Evolutionary conservation across 78 protist genomes (phyloP), one percentile per base, ranked within the genome.

Genomic region (Pigoraptor vietnamica): DNA sequence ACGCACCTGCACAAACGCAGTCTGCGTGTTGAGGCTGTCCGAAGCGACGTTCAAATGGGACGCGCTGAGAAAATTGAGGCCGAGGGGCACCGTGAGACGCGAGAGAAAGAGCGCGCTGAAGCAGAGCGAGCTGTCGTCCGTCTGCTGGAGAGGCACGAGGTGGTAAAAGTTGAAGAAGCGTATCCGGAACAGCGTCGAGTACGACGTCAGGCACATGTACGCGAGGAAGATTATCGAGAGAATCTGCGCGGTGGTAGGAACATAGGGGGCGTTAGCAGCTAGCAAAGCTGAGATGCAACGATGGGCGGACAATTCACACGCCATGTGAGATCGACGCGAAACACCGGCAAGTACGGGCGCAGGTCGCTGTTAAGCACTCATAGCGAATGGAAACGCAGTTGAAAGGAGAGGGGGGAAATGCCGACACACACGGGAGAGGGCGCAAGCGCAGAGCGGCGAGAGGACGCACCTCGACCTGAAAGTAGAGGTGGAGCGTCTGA

Each of bases 81-180:
- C 2, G 23, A 86, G 89, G 24, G 89, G 89, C 1, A 24, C 48
- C 1, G 89, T 86, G 37, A 86, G 48, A 24, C 89, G 89, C 39
- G 55, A 86, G 34, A 86, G 89, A 10, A 86, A 33, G 21, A 35
- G 38, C 24, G 55, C 89, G 34, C 36, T 32, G 89, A 86, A 86
- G 55, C 14, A 25, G 19, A 86, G 55, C 40, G 33, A 38, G 35
- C n/a, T 25, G 67, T 36, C 56, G 90, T 87, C 90, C 23, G 90
- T 87, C 38, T 40, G 90, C 23, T 87, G 90, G 9, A 36, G 29
- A 0, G 67, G 34, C 38, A n/a, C 90, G 32, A 87, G 37, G 37
- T 87, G 2, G 23, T 87, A 87, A 6, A 38, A 87, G 37, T 87
- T 40, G 81, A 87, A 87, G 23, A 87, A 24, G 82, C 90, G 90